Percentiles rank a stretch among this genome's conserved stretches.
Evolutionary conservation across 257 asterid species (phyloP).

Genomic region (Petunia secreta): DNA sequence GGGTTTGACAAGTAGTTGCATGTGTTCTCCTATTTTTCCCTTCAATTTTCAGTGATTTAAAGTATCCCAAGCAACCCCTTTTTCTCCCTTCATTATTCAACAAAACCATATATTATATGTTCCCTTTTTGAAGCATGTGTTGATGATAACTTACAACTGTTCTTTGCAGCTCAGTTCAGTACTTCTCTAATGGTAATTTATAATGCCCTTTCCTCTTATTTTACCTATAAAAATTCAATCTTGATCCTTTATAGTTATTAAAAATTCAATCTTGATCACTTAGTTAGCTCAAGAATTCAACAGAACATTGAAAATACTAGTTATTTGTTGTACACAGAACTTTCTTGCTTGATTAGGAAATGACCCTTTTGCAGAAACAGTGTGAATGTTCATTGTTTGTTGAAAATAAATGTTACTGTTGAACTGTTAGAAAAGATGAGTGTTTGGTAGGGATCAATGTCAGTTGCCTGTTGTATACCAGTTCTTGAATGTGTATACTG

Average conservation of each 20-base stretch:
- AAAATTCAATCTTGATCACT: neutral
- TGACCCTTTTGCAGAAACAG: neutral
- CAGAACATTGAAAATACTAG: neutral
- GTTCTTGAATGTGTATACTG: slow-evolving; percentile 94
- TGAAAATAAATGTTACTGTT: slow-evolving; percentile 22
- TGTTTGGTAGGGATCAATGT: slow-evolving; percentile 68
- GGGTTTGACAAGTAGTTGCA: slow-evolving; percentile 37
- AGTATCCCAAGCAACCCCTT: neutral
- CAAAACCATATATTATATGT: neutral
- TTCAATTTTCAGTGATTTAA: neutral
- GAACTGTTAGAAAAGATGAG: slow-evolving; percentile 30
- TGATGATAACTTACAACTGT: slow-evolving; percentile 24
- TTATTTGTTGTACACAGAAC: neutral
- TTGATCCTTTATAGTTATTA: neutral
- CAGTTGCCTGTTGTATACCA: slow-evolving; percentile 90
- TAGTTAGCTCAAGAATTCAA: slow-evolving; percentile 8
- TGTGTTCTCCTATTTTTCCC: neutral
- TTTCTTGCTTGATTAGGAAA: slow-evolving; percentile 3
- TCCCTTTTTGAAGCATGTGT: neutral
- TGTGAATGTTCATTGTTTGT: neutral
- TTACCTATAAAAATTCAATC: neutral
- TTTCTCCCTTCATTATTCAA: neutral
- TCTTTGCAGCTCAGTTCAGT: neutral
- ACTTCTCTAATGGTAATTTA: neutral
- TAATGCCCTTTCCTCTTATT: neutral